phyloP scores from a whole-genome alignment of 495 filamentous ascomycete species.

The Parathielavia hyrcaniae region DNA sequence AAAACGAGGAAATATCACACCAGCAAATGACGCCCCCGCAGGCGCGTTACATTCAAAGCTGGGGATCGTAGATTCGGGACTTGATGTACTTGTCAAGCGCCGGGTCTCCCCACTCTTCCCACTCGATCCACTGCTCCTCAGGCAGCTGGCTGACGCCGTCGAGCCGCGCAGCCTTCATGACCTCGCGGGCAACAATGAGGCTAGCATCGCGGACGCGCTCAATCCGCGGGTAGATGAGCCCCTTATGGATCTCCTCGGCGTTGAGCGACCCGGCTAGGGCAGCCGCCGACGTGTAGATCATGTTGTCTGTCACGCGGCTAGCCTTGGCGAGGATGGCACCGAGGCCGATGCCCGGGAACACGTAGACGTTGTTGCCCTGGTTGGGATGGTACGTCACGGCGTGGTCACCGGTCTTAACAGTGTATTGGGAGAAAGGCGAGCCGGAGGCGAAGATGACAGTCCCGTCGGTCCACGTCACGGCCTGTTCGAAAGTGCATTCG shows the following conservation, averaged over 20 bases:
- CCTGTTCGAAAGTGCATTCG: conserved; percentile 93
- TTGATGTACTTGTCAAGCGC: conserved; percentile 75
- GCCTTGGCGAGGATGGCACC: conserved; percentile 90
- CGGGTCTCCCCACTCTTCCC: conserved; percentile 72
- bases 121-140: conserved; percentile 73
- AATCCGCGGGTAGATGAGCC: conserved; percentile 89
- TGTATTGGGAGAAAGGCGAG: conserved; percentile 78
- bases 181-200: conserved; percentile 78
- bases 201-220: conserved; percentile 85
- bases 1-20: background rate
- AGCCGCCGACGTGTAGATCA: conserved; percentile 88
- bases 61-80: conserved; percentile 72
- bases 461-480: conserved; percentile 80
- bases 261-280: conserved; percentile 75
- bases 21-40: background rate
- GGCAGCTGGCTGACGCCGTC: conserved; percentile 50
- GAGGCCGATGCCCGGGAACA: conserved; percentile 95
- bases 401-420: conserved; percentile 55
- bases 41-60: conserved; percentile 13
- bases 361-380: conserved; percentile 87
- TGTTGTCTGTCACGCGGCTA: conserved; percentile 82
- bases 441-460: conserved; percentile 90
- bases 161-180: conserved; percentile 78
- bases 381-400: conserved; percentile 74
- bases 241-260: conserved; percentile 68